Conservation (phyloP, 495 filamentous ascomycete species). For the Baudoinia panamericana region DNA sequence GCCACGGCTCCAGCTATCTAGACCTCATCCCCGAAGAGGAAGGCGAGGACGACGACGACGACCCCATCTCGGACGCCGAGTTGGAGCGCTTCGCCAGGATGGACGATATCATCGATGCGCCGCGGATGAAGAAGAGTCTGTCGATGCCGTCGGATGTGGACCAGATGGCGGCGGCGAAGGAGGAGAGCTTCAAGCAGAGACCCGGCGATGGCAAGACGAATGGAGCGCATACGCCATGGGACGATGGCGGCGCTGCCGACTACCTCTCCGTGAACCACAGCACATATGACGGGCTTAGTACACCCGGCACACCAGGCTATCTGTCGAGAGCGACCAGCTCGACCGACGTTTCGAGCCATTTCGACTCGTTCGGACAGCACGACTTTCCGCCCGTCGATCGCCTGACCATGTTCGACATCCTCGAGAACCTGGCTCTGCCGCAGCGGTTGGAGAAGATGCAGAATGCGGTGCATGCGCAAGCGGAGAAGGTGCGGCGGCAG, state of each 20-base stretch:
- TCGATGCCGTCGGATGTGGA: slow-evolving; percentile 5
- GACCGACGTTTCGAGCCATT: slow-evolving; percentile 56
- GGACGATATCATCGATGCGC: slow-evolving; percentile 14
- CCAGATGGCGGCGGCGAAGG: slow-evolving; percentile 15
- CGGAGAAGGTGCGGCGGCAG: slow-evolving; percentile 69
- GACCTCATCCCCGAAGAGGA: slow-evolving; percentile 14
- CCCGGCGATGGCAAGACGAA: slow-evolving; percentile 1
- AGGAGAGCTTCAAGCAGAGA: slow-evolving; percentile 4
- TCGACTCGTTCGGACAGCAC: slow-evolving; percentile 72
- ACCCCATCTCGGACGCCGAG: slow-evolving; percentile 5
- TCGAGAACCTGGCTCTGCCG: slow-evolving; percentile 85
- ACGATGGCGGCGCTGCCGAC: slow-evolving; percentile 4
- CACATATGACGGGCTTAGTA: slow-evolving; percentile 4
- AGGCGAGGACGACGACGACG: slow-evolving; percentile 3
- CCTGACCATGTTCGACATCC: slow-evolving; percentile 77
- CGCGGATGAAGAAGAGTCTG: background rate
- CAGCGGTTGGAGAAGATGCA: slow-evolving; percentile 83
- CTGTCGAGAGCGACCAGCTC: slow-evolving; percentile 59
- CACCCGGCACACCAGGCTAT: slow-evolving; percentile 14
- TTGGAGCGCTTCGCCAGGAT: slow-evolving; percentile 12
- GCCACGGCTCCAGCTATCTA: slow-evolving; percentile 12
- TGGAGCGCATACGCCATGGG: background rate
- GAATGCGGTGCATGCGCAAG: slow-evolving; percentile 62
- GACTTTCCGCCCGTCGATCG: slow-evolving; percentile 78
- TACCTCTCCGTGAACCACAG: slow-evolving; percentile 8